phyloP scores from a whole-genome alignment of 2,329 filamentous ascomycete genomes.

The Blastomyces parvus region DNA sequence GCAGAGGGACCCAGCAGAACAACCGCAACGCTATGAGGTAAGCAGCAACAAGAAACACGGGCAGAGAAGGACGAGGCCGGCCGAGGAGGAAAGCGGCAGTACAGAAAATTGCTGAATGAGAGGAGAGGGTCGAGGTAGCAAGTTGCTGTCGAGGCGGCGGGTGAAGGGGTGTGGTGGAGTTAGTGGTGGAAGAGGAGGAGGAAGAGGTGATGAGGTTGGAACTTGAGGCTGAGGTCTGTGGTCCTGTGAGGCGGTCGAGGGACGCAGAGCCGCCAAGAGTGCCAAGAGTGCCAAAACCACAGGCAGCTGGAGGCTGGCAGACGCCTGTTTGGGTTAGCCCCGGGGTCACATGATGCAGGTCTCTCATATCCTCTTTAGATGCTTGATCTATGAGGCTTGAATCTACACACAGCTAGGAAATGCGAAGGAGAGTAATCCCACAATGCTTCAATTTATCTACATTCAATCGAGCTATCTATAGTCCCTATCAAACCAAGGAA shows the following conservation, averaged over 20 bases:
- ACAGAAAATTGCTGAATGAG: not conserved
- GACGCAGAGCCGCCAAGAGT: no score
- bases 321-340: not conserved
- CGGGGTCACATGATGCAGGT: not conserved
- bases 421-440: no score
- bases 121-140: not conserved
- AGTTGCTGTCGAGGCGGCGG: not conserved
- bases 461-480: no score
- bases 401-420: no score
- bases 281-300: no score
- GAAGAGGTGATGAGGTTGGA: not conserved
- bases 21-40: not conserved
- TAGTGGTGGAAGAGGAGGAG: not conserved
- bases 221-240: no score
- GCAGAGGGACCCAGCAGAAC: no score
- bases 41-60: not conserved
- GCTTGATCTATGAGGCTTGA: no score
- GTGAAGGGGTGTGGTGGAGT: not conserved
- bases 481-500: no score
- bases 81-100: not conserved
- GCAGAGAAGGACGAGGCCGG: not conserved
- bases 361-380: no score
- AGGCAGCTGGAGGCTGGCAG: not conserved
- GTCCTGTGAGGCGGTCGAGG: not conserved
- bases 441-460: no score